Conservation (phyloP, 2,329 filamentous ascomycete species). For the Lomentospora prolificans region DNA sequence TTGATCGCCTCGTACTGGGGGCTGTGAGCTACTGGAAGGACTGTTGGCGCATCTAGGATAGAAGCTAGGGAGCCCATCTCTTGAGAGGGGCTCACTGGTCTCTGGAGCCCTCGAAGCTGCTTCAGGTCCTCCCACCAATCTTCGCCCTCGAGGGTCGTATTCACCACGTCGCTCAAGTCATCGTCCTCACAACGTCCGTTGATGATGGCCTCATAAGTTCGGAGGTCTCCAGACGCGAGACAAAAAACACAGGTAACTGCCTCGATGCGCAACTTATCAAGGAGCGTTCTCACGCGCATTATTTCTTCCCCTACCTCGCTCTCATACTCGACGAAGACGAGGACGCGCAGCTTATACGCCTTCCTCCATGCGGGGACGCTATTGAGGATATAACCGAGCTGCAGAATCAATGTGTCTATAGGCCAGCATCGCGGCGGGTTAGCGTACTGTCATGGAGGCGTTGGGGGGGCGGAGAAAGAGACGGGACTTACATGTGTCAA, state of each 20-base stretch:
- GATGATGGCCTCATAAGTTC: slow-evolving; percentile 68
- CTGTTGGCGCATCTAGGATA: slow-evolving; percentile 32
- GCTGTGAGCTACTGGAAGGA: slow-evolving; percentile 33
- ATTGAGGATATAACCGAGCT: slow-evolving; percentile 74
- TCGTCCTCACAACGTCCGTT: slow-evolving; percentile 51
- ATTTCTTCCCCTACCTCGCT: slow-evolving; percentile 72
- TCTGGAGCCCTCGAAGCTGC: slow-evolving; percentile 33
- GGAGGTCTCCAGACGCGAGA: slow-evolving; percentile 62
- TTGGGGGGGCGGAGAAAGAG: not conserved
- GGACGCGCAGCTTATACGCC: slow-evolving; percentile 62
- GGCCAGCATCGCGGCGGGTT: slow-evolving; percentile 11
- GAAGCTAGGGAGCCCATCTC: slow-evolving; percentile 33
- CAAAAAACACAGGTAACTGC: slow-evolving; percentile 74
- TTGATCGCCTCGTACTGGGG: slow-evolving; percentile 22
- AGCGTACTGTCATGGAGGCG: not conserved
- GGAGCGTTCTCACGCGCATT: slow-evolving; percentile 58
- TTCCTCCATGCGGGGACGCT: slow-evolving; percentile 75
- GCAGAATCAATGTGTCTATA: slow-evolving; percentile 65
- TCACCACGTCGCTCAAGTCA: slow-evolving; percentile 47
- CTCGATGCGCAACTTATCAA: slow-evolving; percentile 74
- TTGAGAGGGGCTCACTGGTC: slow-evolving; percentile 29
- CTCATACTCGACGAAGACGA: slow-evolving; percentile 86
- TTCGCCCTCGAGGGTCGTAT: slow-evolving; percentile 58
- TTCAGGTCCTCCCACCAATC: slow-evolving; percentile 78
- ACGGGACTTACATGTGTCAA: slow-evolving; percentile 64